Base-by-base conservation (phyloP, 805 yeast species). In the Candida verbasci region DNA sequence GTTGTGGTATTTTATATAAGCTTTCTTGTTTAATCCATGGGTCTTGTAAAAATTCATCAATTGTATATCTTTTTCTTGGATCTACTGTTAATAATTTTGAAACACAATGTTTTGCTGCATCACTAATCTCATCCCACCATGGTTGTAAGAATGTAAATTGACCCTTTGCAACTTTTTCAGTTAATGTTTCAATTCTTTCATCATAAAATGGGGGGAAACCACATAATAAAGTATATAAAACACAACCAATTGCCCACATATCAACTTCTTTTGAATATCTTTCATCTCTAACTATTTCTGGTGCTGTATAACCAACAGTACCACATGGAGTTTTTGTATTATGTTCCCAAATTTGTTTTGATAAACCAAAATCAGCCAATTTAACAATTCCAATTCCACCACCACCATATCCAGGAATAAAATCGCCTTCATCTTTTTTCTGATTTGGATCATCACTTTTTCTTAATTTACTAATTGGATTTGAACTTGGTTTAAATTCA, bases 211-310 rank as follows among this genome's bases (percentile, higher is more conserved):
- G 98, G 1, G 98, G 98, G 62, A 93, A 93, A 3, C 98, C 98
- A 65, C 97, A 93, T 24, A 93, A 65, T 29, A 93, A 67, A 0
- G 97, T 93, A 55, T 93, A 93, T 38, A 93, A 63, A 0, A 93
- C 96, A 63, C 98, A 93, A 0, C 98, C 98, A 37, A 93, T 68
- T 4, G 97, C 97, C 98, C 98, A 93, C 93, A 93, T 86, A 57
- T 93, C 98, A 24, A 93, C 98, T 45, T 88, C 83, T 65, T 86
- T 87, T 1, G 96, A 85, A 55, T 93, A 93, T 31, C 80, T 73
- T 64, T 89, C 95, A 58, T 93, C 97, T 46, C 83, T 80, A 27
- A 93, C 97, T 48, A 93, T 91, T 60, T 93, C 98, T 0, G 98
- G 98, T 0, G 98, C 98, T 2, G 97, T 91, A 54, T 93, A 93